A percentile compares a stretch with the other conserved stretches of the same genome.
Conservation (phyloP, 2,329 filamentous ascomycete genomes). For the Balansia obtecta region DNA sequence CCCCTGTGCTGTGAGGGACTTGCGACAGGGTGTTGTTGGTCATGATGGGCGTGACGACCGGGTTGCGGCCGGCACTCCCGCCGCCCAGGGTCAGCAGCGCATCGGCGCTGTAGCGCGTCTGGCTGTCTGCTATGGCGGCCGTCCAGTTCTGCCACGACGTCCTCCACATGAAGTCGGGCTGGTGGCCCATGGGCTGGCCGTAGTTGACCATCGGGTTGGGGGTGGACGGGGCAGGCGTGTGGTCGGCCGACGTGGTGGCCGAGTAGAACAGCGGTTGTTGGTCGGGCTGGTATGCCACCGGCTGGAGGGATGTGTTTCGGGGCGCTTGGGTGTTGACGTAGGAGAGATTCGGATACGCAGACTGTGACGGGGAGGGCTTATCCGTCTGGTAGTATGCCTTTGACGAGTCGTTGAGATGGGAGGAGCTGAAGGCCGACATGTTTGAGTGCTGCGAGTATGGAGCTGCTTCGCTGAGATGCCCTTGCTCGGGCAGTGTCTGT, state of each 20-base stretch:
- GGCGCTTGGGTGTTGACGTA: constrained; percentile 15
- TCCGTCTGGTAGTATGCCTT: constrained; percentile 19
- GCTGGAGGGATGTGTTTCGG: neutral
- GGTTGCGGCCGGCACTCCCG: constrained; percentile 4
- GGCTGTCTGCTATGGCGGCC: constrained; percentile 34
- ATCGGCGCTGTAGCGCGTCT: constrained; percentile 36
- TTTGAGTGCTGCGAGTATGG: constrained; percentile 15
- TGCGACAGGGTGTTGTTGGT: constrained; percentile 2
- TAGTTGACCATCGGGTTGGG: constrained; percentile 28
- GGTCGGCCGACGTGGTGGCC: constrained; percentile 10
- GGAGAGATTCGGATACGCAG: constrained; percentile 18
- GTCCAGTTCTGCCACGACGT: constrained; percentile 45
- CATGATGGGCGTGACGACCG: constrained; percentile 2
- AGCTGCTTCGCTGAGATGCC: constrained; percentile 14
- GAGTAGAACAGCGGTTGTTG: constrained; percentile 17
- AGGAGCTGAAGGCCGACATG: constrained; percentile 6
- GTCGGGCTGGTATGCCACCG: constrained; percentile 14
- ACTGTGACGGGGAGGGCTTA: constrained; percentile 14
- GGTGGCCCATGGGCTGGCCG: constrained; percentile 22
- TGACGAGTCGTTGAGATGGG: constrained; percentile 11
- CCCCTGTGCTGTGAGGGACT: constrained; percentile 4
- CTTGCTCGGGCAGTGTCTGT: constrained; percentile 21
- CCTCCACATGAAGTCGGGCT: constrained; percentile 23
- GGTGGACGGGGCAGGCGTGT: constrained; percentile 14
- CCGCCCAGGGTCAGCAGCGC: constrained; percentile 34